These are phyloP conservation scores for Vitis labrusca DNA, from an alignment of 164 flowering plant species.

Conservation along the genomic window DNA sequence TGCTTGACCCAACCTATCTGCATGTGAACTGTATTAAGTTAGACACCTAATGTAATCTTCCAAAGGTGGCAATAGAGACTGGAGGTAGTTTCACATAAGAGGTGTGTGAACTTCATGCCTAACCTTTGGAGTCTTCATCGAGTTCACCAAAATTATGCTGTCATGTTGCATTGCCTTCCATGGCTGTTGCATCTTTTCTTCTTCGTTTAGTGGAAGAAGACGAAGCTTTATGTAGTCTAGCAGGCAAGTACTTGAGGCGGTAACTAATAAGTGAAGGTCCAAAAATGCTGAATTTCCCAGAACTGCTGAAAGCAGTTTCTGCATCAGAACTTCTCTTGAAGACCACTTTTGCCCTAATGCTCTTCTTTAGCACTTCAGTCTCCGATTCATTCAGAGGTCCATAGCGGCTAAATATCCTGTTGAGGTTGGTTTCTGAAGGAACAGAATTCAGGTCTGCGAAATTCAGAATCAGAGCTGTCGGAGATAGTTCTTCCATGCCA, in stretches of 20 bases:
- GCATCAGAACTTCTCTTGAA: slow-evolving; percentile 69
- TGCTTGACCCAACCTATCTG: not conserved
- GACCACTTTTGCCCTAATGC: slow-evolving; percentile 66
- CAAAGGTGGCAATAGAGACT: not conserved
- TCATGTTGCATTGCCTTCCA: slow-evolving; percentile 18
- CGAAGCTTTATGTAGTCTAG: slow-evolving; percentile 31
- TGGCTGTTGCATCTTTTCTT: slow-evolving; percentile 21
- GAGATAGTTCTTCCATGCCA: slow-evolving; percentile 28
- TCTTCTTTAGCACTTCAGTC: slow-evolving; percentile 62
- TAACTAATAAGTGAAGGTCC: slow-evolving; percentile 85
- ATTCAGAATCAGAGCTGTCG: slow-evolving; percentile 63
- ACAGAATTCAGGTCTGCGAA: slow-evolving; percentile 61
- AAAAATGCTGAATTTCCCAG: slow-evolving; percentile 76
- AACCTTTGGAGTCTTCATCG: not conserved
- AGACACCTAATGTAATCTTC: not conserved
- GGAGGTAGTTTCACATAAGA: not conserved
- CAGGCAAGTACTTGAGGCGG: slow-evolving; percentile 47
- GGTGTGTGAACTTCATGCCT: slow-evolving; percentile 5
- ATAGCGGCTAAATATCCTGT: slow-evolving; percentile 59
- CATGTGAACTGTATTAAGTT: not conserved
- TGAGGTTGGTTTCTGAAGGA: slow-evolving; percentile 59
- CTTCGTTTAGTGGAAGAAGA: slow-evolving; percentile 22
- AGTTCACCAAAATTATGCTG: not conserved
- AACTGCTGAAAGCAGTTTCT: slow-evolving; percentile 85
- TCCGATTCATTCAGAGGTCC: slow-evolving; percentile 64